Conservation (phyloP, 2,329 filamentous ascomycete species). For the Aspergillus hiratsukae region DNA sequence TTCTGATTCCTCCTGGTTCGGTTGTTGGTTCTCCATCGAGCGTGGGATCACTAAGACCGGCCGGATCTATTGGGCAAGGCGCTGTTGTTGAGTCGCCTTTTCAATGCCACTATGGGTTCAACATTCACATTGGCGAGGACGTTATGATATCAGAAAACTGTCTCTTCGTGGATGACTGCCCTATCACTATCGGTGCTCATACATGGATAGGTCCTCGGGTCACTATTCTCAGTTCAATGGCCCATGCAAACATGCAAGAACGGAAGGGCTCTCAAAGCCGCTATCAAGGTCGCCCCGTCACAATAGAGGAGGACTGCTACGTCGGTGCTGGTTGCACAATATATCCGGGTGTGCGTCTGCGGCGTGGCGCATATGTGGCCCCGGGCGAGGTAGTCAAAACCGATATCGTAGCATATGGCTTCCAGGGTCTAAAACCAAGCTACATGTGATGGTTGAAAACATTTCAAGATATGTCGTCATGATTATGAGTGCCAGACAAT, state of each 20-base stretch:
- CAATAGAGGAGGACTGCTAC: conserved; percentile 69
- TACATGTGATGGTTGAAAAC: conserved; percentile 31
- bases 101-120: conserved; percentile 92
- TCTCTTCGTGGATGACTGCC: conserved; percentile 78
- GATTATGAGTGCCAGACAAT: not conserved
- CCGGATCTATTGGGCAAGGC: conserved; percentile 65
- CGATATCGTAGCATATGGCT: conserved; percentile 41
- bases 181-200: conserved; percentile 71
- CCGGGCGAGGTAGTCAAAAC: conserved; percentile 42
- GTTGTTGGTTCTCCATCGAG: conserved; percentile 47
- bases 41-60: conserved; percentile 49
- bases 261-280: conserved; percentile 70
- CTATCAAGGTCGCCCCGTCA: conserved; percentile 65
- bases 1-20: conserved; percentile 32
- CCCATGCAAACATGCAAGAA: conserved; percentile 67
- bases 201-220: conserved; percentile 74
- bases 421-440: conserved; percentile 39
- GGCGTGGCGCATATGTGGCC: conserved; percentile 41
- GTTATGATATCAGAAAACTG: conserved; percentile 80
- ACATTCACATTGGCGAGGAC: conserved; percentile 80
- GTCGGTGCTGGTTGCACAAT: conserved; percentile 62
- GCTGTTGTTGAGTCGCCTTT: conserved; percentile 84
- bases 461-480: not conserved
- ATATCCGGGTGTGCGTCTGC: conserved; percentile 42
- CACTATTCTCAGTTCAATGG: conserved; percentile 72